Conservation (phyloP, 1,284 basidiomycete genomes). For the Trametes versicolor region DNA sequence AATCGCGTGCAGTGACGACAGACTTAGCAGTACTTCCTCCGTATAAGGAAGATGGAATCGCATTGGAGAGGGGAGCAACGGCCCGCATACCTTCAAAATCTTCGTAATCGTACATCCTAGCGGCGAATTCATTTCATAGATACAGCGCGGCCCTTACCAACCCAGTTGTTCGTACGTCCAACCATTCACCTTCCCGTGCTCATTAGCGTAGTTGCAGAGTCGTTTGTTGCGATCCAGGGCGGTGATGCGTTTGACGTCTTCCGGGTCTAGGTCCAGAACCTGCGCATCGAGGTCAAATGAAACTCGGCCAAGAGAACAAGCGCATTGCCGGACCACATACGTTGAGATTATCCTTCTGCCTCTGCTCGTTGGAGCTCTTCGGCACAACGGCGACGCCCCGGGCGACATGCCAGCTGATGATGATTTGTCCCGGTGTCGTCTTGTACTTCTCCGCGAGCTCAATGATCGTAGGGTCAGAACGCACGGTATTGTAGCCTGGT, state of each 20-base stretch:
- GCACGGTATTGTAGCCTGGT: conserved; percentile 51
- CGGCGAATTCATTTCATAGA: background rate
- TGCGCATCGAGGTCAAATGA: conserved; percentile 26
- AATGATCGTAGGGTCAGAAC: conserved; percentile 51
- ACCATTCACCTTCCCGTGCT: conserved; percentile 53
- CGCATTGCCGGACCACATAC: conserved; percentile 39
- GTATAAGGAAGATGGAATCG: background rate
- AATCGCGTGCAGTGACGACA: background rate
- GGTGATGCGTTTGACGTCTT: conserved; percentile 57
- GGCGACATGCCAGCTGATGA: conserved; percentile 56
- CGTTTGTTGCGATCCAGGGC: conserved; percentile 63
- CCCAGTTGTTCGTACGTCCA: conserved; percentile 62
- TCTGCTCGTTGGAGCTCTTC: conserved; percentile 51
- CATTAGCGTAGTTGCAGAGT: conserved; percentile 41
- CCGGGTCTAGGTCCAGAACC: conserved; percentile 56
- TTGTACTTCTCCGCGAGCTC: conserved; percentile 55
- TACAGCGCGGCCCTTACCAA: conserved; percentile 45
- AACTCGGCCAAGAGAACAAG: background rate
- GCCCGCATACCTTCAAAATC: background rate
- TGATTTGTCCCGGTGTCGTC: conserved; percentile 52
- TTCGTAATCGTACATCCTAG: conserved; percentile 3
- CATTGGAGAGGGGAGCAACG: background rate
- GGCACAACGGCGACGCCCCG: conserved; percentile 52
- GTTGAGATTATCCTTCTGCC: conserved; percentile 55
- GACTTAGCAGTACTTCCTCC: background rate